phyloP scores from a whole-genome alignment of 2,329 filamentous ascomycete genomes.

The Anisogramma anomala region DNA sequence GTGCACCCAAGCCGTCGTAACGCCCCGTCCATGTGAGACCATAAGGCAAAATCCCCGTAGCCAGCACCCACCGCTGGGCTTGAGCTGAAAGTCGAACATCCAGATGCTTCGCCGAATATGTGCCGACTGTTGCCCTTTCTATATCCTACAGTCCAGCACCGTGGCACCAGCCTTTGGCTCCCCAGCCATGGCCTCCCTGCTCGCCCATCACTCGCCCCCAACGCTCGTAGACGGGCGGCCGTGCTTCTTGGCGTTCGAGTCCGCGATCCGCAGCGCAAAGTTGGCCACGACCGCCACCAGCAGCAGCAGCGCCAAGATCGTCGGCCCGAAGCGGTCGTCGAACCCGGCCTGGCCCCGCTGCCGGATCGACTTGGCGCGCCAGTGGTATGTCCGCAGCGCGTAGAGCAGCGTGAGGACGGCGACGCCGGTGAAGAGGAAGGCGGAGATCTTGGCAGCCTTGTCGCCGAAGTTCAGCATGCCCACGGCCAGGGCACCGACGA shows the following conservation, averaged over 20 bases:
- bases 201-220: not conserved
- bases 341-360: slow-evolving; percentile 88
- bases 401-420: slow-evolving; percentile 94
- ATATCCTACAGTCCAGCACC: too few species aligned
- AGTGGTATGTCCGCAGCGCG: slow-evolving; percentile 89
- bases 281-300: slow-evolving; percentile 89
- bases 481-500: slow-evolving; percentile 90
- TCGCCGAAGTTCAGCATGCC: slow-evolving; percentile 98
- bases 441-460: slow-evolving; percentile 82
- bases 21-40: too few species aligned
- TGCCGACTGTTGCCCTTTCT: too few species aligned
- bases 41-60: too few species aligned
- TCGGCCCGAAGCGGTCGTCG: slow-evolving; percentile 90
- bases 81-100: too few species aligned
- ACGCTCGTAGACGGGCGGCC: not conserved
- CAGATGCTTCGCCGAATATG: too few species aligned
- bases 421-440: slow-evolving; percentile 85
- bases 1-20: too few species aligned
- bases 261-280: slow-evolving; percentile 69
- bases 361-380: slow-evolving; percentile 87
- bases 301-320: slow-evolving; percentile 75
- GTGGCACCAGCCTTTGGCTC: too few species aligned
- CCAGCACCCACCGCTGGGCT: too few species aligned
- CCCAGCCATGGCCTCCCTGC: too few species aligned
- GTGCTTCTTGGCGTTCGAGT: slow-evolving; percentile 24